These are phyloP conservation scores for Elsinoe australis DNA, from an alignment of 2,329 filamentous ascomycete genomes.

Conservation along the genomic window DNA sequence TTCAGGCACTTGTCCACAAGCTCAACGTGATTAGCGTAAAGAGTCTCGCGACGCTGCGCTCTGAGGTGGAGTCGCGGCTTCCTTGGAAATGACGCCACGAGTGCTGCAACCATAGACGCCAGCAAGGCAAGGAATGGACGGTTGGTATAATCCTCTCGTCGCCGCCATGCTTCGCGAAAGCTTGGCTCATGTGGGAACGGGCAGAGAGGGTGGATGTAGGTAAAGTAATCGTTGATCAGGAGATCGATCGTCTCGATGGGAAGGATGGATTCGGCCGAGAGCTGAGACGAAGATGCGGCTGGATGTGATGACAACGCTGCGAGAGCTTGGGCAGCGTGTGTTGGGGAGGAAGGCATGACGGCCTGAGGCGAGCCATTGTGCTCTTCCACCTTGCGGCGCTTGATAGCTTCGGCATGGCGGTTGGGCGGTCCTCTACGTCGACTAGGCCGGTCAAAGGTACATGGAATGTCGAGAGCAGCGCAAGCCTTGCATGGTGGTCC, in stretches of 20 bases:
- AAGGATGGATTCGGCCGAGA: constrained; percentile 61
- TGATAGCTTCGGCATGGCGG: constrained; percentile 58
- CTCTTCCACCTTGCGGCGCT: constrained; percentile 50
- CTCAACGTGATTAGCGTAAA: constrained; percentile 61
- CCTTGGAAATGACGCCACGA: constrained; percentile 71
- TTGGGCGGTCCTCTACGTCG: constrained; percentile 59
- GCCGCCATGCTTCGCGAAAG: constrained; percentile 61
- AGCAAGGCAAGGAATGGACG: constrained; percentile 62
- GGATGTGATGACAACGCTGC: constrained; percentile 43
- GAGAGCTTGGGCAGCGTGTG: constrained; percentile 47
- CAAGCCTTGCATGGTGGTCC: constrained; percentile 61
- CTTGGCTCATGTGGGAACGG: constrained; percentile 74
- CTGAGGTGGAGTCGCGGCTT: constrained; percentile 64
- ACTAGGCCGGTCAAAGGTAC: constrained; percentile 58
- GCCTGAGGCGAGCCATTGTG: constrained; percentile 35
- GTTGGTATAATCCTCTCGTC: constrained; percentile 58
- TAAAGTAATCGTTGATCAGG: constrained; percentile 75
- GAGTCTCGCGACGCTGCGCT: constrained; percentile 53
- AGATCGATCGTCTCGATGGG: constrained; percentile 60
- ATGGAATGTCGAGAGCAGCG: constrained; percentile 57
- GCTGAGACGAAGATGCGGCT: constrained; percentile 30
- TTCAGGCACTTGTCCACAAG: constrained; percentile 64
- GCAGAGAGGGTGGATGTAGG: constrained; percentile 67
- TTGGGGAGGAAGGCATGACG: constrained; percentile 43
- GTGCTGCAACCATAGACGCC: constrained; percentile 63